phyloP scores from a whole-genome alignment of 805 yeast genomes.

The Yarrowia alimentaria region DNA sequence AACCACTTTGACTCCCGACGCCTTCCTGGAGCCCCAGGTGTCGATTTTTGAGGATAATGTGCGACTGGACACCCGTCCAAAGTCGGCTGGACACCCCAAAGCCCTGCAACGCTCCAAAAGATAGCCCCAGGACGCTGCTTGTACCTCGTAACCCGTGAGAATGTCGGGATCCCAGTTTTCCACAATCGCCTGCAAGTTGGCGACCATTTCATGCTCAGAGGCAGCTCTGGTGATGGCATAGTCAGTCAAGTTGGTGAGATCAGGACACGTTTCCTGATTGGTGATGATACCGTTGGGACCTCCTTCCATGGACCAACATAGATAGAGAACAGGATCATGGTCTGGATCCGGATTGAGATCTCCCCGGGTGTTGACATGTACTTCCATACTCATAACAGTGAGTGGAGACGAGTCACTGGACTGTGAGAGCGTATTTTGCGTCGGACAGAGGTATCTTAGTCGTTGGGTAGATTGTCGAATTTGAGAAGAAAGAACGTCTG shows the following conservation, averaged over 20 bases:
- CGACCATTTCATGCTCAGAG: conserved; percentile 59
- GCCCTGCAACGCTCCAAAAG: conserved; percentile 55
- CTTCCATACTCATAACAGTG: conserved; percentile 62
- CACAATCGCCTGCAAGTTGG: conserved; percentile 54
- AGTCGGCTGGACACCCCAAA: conserved; percentile 48
- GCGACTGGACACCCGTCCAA: conserved; percentile 56
- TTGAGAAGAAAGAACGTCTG: background rate
- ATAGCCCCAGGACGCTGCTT: conserved; percentile 86
- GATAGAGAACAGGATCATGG: conserved; percentile 54
- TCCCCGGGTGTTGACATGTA: conserved; percentile 57
- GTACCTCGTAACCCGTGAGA: conserved; percentile 79
- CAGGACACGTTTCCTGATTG: conserved; percentile 34
- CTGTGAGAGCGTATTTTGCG: conserved; percentile 4
- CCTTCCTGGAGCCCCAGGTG: conserved; percentile 75
- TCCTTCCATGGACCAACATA: conserved; percentile 64
- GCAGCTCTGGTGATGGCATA: conserved; percentile 33
- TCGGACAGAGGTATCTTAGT: background rate
- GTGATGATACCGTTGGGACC: conserved; percentile 35
- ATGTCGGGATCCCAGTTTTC: conserved; percentile 80
- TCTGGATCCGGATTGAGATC: conserved; percentile 63
- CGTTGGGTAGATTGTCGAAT: conserved; percentile 3
- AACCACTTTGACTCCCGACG: conserved; percentile 62
- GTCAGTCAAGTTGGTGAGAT: conserved; percentile 34
- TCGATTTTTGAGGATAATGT: conserved; percentile 46
- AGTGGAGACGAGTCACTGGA: conserved; percentile 38